These are phyloP conservation scores for Xylaria digitata DNA, from an alignment of 2,329 filamentous ascomycete species.

Conservation along the genomic window DNA sequence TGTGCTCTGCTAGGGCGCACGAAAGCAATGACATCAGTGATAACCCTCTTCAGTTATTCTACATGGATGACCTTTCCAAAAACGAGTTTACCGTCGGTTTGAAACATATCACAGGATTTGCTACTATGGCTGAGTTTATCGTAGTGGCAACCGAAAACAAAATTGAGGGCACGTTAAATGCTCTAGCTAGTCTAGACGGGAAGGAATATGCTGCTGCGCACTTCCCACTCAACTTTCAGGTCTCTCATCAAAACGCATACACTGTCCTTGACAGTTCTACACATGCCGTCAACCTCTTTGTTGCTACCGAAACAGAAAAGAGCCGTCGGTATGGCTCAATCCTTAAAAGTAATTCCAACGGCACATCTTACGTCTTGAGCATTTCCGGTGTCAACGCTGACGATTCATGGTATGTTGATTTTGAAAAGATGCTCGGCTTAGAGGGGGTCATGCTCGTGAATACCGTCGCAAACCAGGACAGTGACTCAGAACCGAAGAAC, in stretches of 20 bases:
- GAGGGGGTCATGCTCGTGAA: conserved; percentile 93
- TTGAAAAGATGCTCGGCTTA: conserved; percentile 92
- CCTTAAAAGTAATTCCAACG: conserved; percentile 98
- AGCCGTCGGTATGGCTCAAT: conserved; percentile 83
- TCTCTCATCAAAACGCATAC: conserved; percentile 83
- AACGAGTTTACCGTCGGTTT: conserved; percentile 71
- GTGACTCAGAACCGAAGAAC: conserved; percentile 76
- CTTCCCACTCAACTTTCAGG: conserved; percentile 87
- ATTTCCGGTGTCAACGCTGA: conserved; percentile 85
- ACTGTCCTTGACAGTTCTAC: conserved; percentile 95
- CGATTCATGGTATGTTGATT: conserved; percentile 83
- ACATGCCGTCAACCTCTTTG: conserved; percentile 93
- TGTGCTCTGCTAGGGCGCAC: conserved; percentile 71
- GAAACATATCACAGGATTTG: conserved; percentile 83
- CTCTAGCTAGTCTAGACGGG: conserved; percentile 88
- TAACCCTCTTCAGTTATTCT: conserved; percentile 75
- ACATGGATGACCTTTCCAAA: conserved; percentile 82
- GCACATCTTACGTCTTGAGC: conserved; percentile 92
- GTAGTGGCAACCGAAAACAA: conserved; percentile 82
- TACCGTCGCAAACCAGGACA: conserved; percentile 78
- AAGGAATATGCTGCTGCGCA: conserved; percentile 81
- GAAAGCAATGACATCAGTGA: conserved; percentile 70
- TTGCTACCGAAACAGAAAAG: conserved; percentile 76
- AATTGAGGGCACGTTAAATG: conserved; percentile 75
- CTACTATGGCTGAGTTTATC: conserved; percentile 96